Percentiles rank a stretch among this genome's conserved stretches.
Evolutionary conservation across 1,284 basidiomycete genomes (phyloP).

Genomic region (Fistulinella cinereoalba): DNA sequence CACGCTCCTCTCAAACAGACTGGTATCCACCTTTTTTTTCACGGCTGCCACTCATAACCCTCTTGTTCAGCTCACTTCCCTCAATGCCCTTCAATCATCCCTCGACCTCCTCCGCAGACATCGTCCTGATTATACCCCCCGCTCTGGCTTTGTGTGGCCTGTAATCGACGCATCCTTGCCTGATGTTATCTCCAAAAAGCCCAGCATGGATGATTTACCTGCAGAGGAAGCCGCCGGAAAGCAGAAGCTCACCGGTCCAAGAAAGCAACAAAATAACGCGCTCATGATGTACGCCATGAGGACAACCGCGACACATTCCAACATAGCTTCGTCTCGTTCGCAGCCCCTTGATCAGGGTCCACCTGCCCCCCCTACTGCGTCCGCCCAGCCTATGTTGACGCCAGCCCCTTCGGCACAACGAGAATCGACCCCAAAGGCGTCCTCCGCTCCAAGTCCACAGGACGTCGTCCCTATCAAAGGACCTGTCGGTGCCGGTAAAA

Average conservation of each 20-base stretch:
- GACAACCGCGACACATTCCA: slow-evolving; percentile 68
- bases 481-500: slow-evolving; percentile 56
- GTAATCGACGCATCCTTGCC: slow-evolving; percentile 54
- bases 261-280: slow-evolving; percentile 62
- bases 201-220: slow-evolving; percentile 26
- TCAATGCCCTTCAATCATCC: slow-evolving; percentile 70
- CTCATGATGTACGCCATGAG: slow-evolving; percentile 73
- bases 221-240: slow-evolving; percentile 29
- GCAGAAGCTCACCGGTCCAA: slow-evolving; percentile 35
- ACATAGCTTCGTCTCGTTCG: slow-evolving; percentile 42
- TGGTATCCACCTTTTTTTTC: slow-evolving; percentile 43
- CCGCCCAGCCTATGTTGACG: slow-evolving; percentile 42
- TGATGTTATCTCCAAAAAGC: slow-evolving; percentile 47
- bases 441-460: slow-evolving; percentile 41
- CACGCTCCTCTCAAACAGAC: slow-evolving; percentile 74
- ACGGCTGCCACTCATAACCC: slow-evolving; percentile 3
- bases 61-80: slow-evolving; percentile 57
- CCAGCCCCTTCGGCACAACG: slow-evolving; percentile 50
- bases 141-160: slow-evolving; percentile 79
- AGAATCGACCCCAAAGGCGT: slow-evolving; percentile 42
- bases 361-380: slow-evolving; percentile 42
- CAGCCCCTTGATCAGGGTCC: slow-evolving; percentile 36
- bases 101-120: slow-evolving; percentile 66
- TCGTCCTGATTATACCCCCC: slow-evolving; percentile 73
- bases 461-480: slow-evolving; percentile 45